Conservation (phyloP, 768 basidiomycete genomes). For the Mycena olivaceomarginata region DNA sequence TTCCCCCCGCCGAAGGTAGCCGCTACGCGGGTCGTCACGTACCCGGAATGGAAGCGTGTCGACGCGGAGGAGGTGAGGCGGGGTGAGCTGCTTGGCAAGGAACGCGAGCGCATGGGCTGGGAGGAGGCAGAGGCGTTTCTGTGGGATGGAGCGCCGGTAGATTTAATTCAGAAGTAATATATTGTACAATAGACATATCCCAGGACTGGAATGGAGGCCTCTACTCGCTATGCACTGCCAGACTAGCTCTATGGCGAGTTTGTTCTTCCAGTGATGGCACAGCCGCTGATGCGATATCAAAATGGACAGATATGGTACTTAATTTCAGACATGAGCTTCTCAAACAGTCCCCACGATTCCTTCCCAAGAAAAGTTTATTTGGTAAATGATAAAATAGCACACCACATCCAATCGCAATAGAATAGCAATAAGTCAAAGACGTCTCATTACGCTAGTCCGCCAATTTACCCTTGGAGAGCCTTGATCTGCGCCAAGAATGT, state of each 20-base stretch:
- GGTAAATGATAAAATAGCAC: not conserved
- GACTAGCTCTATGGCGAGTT: too few species aligned
- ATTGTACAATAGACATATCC: not conserved
- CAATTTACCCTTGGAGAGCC: slow-evolving; percentile 50
- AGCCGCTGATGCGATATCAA: too few species aligned
- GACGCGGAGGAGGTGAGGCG: slow-evolving; percentile 82
- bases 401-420: not conserved
- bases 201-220: too few species aligned
- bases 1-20: slow-evolving; percentile 65
- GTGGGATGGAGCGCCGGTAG: not conserved
- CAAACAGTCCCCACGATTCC: not conserved
- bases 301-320: too few species aligned
- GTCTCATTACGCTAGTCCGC: not conserved
- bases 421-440: slow-evolving; percentile 13
- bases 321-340: not conserved
- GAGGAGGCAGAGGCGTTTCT: slow-evolving; percentile 65
- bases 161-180: not conserved
- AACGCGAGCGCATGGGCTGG: slow-evolving; percentile 88
- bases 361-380: slow-evolving; percentile 24
- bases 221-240: too few species aligned
- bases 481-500: slow-evolving; percentile 61
- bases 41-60: slow-evolving; percentile 85
- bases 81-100: slow-evolving; percentile 77
- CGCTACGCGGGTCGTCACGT: slow-evolving; percentile 71
- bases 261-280: too few species aligned